Percentiles rank a stretch among this genome's conserved stretches.
phyloP scores from a whole-genome alignment of 257 asterid genomes.

The Linderniella brevidens region DNA sequence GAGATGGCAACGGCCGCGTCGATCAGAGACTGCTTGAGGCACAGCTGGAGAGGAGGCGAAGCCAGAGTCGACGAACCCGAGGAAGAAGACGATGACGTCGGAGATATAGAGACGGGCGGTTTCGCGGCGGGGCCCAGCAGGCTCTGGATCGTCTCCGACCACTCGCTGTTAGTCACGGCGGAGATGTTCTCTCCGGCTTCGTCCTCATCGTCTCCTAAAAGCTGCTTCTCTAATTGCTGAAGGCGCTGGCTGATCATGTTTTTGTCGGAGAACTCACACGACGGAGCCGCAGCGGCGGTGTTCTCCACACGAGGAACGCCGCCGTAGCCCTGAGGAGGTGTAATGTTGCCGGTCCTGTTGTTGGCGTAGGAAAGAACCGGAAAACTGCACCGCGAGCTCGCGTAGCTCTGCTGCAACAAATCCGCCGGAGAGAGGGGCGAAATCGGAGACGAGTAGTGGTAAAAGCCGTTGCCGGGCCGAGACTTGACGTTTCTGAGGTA shows the following conservation, averaged over 20 bases:
- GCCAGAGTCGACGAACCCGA: slow-evolving; percentile 42
- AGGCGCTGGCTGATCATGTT: slow-evolving; percentile 35
- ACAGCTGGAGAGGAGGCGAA: slow-evolving; percentile 22
- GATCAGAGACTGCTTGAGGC: slow-evolving; percentile 23
- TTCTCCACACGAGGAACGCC: slow-evolving; percentile 14
- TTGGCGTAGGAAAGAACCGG: slow-evolving; percentile 4
- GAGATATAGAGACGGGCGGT: slow-evolving; percentile 33
- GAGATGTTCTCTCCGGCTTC: slow-evolving; percentile 17
- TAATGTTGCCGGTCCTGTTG: slow-evolving; percentile 12
- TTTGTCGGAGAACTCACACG: slow-evolving; percentile 16
- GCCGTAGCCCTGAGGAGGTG: slow-evolving; percentile 7
- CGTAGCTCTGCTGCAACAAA: slow-evolving; percentile 23
- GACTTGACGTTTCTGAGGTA: slow-evolving; percentile 49
- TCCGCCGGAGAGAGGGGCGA: slow-evolving; percentile 39
- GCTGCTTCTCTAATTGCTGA: slow-evolving; percentile 50
- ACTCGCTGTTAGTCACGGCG: slow-evolving; percentile 41
- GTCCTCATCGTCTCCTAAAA: slow-evolving; percentile 36
- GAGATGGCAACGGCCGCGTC: slow-evolving; percentile 36
- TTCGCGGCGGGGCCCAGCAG: slow-evolving; percentile 18
- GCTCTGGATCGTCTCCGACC: slow-evolving; percentile 50
- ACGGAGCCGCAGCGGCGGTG: slow-evolving; percentile 10
- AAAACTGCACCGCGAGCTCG: slow-evolving; percentile 17
- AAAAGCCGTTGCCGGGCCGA: slow-evolving; percentile 14
- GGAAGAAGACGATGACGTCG: slow-evolving; percentile 40
- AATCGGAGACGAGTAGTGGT: slow-evolving; percentile 31